Conservation (phyloP, 805 yeast genomes). For the Cyberlindnera xylosilytica region DNA sequence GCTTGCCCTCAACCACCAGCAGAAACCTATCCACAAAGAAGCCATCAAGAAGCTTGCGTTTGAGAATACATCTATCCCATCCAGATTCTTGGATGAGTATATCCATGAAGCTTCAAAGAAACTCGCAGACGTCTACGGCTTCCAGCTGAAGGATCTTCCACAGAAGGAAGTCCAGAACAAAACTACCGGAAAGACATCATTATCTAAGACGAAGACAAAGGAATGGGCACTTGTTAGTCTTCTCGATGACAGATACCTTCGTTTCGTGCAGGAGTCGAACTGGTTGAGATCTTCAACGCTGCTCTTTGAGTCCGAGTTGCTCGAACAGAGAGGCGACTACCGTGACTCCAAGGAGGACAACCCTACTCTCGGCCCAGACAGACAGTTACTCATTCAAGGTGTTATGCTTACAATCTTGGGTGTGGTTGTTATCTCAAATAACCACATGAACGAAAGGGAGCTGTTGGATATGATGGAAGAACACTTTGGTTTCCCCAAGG, state of each 20-base stretch:
- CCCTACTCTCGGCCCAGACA: constrained; percentile 19
- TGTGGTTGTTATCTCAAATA: constrained; percentile 24
- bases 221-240: constrained; percentile 20
- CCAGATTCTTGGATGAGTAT: constrained; percentile 4
- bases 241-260: constrained; percentile 13
- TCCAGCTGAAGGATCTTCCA: constrained; percentile 11
- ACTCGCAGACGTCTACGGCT: constrained; percentile 13
- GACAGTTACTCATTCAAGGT: constrained; percentile 21
- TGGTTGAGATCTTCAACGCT: constrained; percentile 14
- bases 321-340: constrained; percentile 25
- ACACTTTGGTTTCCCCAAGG: constrained; percentile 30
- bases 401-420: constrained; percentile 21
- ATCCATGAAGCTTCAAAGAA: constrained; percentile 6
- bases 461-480: constrained; percentile 37
- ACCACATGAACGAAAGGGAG: constrained; percentile 38
- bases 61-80: constrained; percentile 1
- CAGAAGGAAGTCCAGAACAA: constrained; percentile 10
- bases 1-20: constrained; percentile 11
- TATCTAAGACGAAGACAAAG: constrained; percentile 5
- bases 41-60: constrained; percentile 15
- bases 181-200: constrained; percentile 15
- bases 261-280: constrained; percentile 17
- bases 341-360: constrained; percentile 17
- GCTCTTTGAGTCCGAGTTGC: constrained; percentile 23
- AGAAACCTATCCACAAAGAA: constrained; percentile 12